Conservation (phyloP, 2,329 filamentous ascomycete species). For the Thelonectria discophora region DNA sequence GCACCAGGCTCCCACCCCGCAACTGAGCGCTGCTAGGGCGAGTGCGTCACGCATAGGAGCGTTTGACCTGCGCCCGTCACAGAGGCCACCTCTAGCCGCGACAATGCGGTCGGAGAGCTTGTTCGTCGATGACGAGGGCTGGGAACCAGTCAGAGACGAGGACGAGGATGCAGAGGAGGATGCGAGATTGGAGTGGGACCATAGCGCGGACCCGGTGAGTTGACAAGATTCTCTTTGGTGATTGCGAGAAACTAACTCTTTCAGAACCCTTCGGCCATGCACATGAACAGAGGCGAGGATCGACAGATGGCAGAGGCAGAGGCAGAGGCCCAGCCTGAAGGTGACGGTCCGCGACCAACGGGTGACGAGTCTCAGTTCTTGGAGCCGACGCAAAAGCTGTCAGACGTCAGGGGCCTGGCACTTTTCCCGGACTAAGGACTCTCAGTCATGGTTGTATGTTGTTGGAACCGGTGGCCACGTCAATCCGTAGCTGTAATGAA, state of each 20-base stretch:
- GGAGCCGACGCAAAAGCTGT: conserved; percentile 78
- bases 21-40: conserved; percentile 46
- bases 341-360: conserved; percentile 35
- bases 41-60: conserved; percentile 48
- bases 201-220: conserved; percentile 69
- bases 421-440: conserved; percentile 52
- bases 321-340: conserved; percentile 20
- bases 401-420: conserved; percentile 65
- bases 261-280: conserved; percentile 56
- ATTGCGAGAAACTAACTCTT: conserved; percentile 41
- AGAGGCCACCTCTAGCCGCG: conserved; percentile 62
- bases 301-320: conserved; percentile 30
- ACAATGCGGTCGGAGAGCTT: conserved; percentile 72
- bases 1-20: conserved; percentile 46
- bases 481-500: conserved; percentile 39
- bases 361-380: conserved; percentile 52
- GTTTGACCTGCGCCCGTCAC: conserved; percentile 61
- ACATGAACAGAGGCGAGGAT: conserved; percentile 52
- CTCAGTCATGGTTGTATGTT: conserved; percentile 2
- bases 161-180: conserved; percentile 72
- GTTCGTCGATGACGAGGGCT: conserved; percentile 80
- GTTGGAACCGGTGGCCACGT: conserved; percentile 25
- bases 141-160: conserved; percentile 72
- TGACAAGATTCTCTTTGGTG: conserved; percentile 2
- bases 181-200: conserved; percentile 78